Conservation (phyloP, 2,329 filamentous ascomycete genomes). For the Sarocladium oryzae region DNA sequence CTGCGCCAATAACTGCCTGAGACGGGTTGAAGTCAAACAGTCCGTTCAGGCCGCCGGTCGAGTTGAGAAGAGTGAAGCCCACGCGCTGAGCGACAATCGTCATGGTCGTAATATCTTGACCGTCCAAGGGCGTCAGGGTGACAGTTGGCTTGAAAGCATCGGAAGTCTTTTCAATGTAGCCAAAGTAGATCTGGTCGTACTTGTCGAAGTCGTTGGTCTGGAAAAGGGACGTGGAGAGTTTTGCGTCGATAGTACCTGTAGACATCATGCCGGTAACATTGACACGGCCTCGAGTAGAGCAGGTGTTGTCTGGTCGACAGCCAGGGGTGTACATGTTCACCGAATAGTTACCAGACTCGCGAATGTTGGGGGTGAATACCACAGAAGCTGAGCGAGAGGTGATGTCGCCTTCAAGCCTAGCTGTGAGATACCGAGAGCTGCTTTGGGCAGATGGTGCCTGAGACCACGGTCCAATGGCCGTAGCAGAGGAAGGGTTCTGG, state of each 20-base stretch:
- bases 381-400: slow-evolving; percentile 58
- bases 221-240: slow-evolving; percentile 59
- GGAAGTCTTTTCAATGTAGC: slow-evolving; percentile 70
- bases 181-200: slow-evolving; percentile 87
- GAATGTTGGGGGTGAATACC: slow-evolving; percentile 76
- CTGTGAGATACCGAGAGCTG: slow-evolving; percentile 69
- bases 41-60: slow-evolving; percentile 77
- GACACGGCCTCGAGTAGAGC: slow-evolving; percentile 68
- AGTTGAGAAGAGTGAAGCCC: slow-evolving; percentile 66
- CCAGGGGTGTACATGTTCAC: slow-evolving; percentile 91
- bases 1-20: slow-evolving; percentile 43
- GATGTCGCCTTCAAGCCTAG: slow-evolving; percentile 51
- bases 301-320: slow-evolving; percentile 74
- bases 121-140: slow-evolving; percentile 63
- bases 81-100: slow-evolving; percentile 87
- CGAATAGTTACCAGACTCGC: slow-evolving; percentile 84
- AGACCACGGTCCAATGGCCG: slow-evolving; percentile 67
- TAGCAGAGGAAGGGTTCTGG: slow-evolving; percentile 56
- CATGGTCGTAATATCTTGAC: slow-evolving; percentile 54
- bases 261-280: slow-evolving; percentile 72
- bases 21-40: slow-evolving; percentile 80
- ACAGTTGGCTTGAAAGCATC: slow-evolving; percentile 72
- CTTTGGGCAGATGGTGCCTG: slow-evolving; percentile 62
- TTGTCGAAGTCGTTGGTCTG: slow-evolving; percentile 97
- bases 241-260: slow-evolving; percentile 34